Conservation (phyloP, 805 yeast genomes). For the Metschnikowia peoriensis region DNA sequence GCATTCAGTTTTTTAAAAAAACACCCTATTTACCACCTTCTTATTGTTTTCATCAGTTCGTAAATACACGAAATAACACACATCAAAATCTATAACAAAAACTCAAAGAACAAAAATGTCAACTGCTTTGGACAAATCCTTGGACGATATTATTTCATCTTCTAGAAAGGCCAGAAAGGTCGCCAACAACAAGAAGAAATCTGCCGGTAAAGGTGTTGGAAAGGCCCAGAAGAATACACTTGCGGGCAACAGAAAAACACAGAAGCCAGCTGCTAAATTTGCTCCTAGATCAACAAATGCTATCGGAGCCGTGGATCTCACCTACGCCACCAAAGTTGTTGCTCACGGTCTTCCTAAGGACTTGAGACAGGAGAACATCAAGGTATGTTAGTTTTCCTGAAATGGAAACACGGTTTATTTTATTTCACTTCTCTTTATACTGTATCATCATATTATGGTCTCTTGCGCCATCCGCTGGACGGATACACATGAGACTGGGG, state of each 20-base stretch:
- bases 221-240: constrained; percentile 25
- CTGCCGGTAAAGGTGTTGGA: constrained; percentile 39
- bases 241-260: constrained; percentile 28
- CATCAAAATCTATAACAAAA: background rate
- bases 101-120: constrained; percentile 48
- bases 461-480: constrained; percentile 1
- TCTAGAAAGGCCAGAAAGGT: constrained; percentile 41
- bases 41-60: background rate
- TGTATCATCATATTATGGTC: background rate
- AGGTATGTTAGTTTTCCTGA: constrained; percentile 58
- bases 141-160: constrained; percentile 89
- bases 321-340: constrained; percentile 75
- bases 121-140: constrained; percentile 82
- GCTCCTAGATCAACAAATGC: constrained; percentile 10
- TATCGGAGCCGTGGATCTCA: constrained; percentile 38
- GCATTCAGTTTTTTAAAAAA: background rate
- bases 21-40: background rate
- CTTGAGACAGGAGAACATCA: constrained; percentile 77
- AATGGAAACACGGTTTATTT: constrained; percentile 7
- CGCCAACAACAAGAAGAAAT: constrained; percentile 26
- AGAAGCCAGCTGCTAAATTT: constrained; percentile 30
- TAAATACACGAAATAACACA: background rate
- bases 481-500: background rate
- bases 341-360: constrained; percentile 83
- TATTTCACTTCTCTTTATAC: constrained; percentile 1